Conservation (phyloP, 495 filamentous ascomycete species). For the Hypoxylon perforatum region DNA sequence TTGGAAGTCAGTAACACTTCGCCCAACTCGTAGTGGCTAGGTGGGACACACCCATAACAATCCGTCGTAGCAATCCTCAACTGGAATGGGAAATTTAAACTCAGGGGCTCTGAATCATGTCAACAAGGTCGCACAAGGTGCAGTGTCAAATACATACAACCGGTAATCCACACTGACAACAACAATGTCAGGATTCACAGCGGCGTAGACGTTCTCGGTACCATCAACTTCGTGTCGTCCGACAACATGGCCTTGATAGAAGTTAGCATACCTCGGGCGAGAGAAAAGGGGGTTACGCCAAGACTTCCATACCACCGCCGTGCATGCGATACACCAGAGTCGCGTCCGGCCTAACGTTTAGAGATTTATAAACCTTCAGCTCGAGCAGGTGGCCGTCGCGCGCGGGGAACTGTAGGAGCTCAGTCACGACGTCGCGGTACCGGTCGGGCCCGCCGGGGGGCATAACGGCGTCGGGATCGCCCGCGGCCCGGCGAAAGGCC, state of each 20-base stretch:
- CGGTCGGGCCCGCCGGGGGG: slow-evolving; percentile 37
- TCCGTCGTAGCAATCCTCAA: slow-evolving; percentile 41
- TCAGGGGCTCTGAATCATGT: slow-evolving; percentile 39
- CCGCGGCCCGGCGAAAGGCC: slow-evolving; percentile 28
- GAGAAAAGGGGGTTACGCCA: neutral
- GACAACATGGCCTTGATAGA: slow-evolving; percentile 32
- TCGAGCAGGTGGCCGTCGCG: slow-evolving; percentile 38
- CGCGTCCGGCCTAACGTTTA: slow-evolving; percentile 23
- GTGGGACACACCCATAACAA: slow-evolving; percentile 41
- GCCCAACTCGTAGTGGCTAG: neutral
- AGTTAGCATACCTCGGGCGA: slow-evolving; percentile 3
- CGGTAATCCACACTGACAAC: slow-evolving; percentile 42
- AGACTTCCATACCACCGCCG: slow-evolving; percentile 36
- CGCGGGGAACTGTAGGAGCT: slow-evolving; percentile 34
- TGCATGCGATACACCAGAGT: slow-evolving; percentile 43
- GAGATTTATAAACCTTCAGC: slow-evolving; percentile 42
- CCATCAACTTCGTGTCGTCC: slow-evolving; percentile 41
- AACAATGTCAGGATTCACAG: slow-evolving; percentile 36
- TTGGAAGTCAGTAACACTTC: slow-evolving; percentile 8
- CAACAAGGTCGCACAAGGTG: neutral
- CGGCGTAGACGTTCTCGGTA: slow-evolving; percentile 43
- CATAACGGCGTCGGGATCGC: slow-evolving; percentile 33
- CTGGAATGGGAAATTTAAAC: slow-evolving; percentile 29
- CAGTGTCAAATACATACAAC: slow-evolving; percentile 22
- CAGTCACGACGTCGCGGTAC: slow-evolving; percentile 35